A percentile compares a stretch with the other conserved stretches of the same genome.
Evolutionary conservation across 768 basidiomycete genomes (phyloP).

Genomic region (Mycena rosella): DNA sequence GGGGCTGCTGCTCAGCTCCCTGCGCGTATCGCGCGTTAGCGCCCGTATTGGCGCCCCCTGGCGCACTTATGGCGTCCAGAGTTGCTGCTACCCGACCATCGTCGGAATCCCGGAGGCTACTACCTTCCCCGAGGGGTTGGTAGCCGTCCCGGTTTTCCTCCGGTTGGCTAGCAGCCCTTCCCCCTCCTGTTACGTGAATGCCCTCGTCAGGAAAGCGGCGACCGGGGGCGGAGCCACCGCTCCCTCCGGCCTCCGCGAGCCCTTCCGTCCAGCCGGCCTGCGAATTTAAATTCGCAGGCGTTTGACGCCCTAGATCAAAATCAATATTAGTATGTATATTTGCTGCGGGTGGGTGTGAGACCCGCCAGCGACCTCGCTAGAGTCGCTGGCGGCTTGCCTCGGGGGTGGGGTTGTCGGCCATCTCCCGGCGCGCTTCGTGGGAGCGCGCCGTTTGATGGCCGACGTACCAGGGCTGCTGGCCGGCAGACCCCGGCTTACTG

Average conservation of each 20-base stretch:
- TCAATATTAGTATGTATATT: neutral
- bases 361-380: constrained; percentile 5
- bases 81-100: constrained; percentile 4
- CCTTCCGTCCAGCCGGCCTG: neutral
- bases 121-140: neutral
- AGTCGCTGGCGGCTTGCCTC: neutral
- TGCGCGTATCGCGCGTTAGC: neutral
- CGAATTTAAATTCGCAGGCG: neutral
- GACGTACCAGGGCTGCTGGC: neutral
- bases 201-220: neutral
- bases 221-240: constrained; percentile 4
- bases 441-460: neutral
- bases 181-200: neutral
- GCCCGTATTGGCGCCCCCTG: neutral
- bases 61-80: constrained; percentile 2
- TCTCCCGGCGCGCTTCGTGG: neutral
- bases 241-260: neutral
- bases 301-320: neutral
- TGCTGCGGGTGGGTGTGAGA: neutral
- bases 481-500: neutral
- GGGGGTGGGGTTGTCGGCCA: neutral
- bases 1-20: too few relatives aligned
- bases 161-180: neutral
- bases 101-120: neutral
- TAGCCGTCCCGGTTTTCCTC: constrained; percentile 5